Conservation (phyloP, 345 rosid species). For the Streptanthus diversifolius region DNA sequence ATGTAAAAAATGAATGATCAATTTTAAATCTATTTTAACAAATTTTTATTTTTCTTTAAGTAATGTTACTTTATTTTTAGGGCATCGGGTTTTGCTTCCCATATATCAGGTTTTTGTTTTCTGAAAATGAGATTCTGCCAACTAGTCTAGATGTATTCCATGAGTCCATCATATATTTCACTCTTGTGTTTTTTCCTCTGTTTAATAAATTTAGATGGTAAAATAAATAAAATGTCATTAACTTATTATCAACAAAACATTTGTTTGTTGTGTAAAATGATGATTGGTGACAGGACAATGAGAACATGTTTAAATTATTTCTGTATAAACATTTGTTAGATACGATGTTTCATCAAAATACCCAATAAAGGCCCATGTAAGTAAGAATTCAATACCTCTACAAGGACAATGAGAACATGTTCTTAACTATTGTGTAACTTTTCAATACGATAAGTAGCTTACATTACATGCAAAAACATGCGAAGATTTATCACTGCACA, state of each 20-base stretch:
- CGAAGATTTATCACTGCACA: neutral
- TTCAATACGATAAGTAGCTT: neutral
- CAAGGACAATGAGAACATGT: neutral
- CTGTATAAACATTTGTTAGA: neutral
- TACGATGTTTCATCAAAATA: neutral
- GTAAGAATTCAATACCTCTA: too few relatives aligned
- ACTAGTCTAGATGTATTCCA: neutral
- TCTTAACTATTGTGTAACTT: neutral
- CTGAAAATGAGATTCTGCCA: too few relatives aligned
- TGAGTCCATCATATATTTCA: too few relatives aligned
- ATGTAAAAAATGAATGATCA: too few relatives aligned
- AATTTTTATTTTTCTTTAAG: too few relatives aligned
- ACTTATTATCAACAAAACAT: neutral
- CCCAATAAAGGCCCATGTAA: conserved; percentile 1
- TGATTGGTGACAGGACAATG: neutral
- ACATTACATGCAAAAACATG: conserved; percentile 20
- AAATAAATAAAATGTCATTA: too few relatives aligned
- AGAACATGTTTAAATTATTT: too few relatives aligned
- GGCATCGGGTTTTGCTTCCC: neutral
- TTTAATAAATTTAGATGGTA: too few relatives aligned
- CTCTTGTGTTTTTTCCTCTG: too few relatives aligned
- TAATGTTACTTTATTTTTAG: neutral
- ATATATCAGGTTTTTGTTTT: neutral
- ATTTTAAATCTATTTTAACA: too few relatives aligned
- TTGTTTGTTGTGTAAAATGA: neutral